Percentiles rank a stretch among this genome's conserved stretches.
Conservation (phyloP, 495 filamentous ascomycete genomes). For the Aspergillus sparsus region DNA sequence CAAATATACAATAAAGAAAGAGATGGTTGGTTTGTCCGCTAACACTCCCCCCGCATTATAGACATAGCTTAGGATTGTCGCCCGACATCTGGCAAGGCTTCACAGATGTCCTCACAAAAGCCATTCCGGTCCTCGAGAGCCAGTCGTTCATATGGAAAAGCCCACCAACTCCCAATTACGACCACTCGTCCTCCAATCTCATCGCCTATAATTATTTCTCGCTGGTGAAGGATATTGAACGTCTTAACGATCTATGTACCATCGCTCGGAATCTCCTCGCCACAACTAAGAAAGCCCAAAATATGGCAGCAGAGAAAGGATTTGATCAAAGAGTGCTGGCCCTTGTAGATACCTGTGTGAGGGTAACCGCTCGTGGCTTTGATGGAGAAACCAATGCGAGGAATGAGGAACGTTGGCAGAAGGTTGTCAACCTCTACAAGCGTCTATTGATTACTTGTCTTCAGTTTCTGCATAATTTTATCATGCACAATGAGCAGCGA, state of each 20-base stretch:
- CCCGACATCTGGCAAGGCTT: constrained; percentile 71
- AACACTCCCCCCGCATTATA: constrained; percentile 20
- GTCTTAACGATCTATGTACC: constrained; percentile 80
- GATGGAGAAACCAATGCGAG: constrained; percentile 72
- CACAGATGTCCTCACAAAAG: constrained; percentile 58
- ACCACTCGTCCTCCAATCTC: constrained; percentile 61
- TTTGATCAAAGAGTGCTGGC: constrained; percentile 84
- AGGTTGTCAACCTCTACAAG: constrained; percentile 76
- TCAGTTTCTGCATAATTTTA: constrained; percentile 90
- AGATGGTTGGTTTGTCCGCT: constrained; percentile 2
- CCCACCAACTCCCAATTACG: constrained; percentile 57
- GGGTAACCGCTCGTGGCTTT: constrained; percentile 85
- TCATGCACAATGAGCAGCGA: constrained; percentile 85
- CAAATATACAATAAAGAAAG: no score
- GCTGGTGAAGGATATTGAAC: constrained; percentile 77
- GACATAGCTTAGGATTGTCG: constrained; percentile 54
- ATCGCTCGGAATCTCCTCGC: constrained; percentile 84
- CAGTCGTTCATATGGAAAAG: constrained; percentile 62
- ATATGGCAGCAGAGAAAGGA: constrained; percentile 74
- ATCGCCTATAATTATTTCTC: constrained; percentile 75
- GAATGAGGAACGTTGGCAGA: constrained; percentile 69
- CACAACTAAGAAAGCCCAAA: constrained; percentile 78
- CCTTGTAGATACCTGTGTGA: constrained; percentile 78
- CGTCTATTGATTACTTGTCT: constrained; percentile 85
- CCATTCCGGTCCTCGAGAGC: constrained; percentile 62